Conservation (phyloP, 2,329 filamentous ascomycete species). For the Aspergillus tubingensis region DNA sequence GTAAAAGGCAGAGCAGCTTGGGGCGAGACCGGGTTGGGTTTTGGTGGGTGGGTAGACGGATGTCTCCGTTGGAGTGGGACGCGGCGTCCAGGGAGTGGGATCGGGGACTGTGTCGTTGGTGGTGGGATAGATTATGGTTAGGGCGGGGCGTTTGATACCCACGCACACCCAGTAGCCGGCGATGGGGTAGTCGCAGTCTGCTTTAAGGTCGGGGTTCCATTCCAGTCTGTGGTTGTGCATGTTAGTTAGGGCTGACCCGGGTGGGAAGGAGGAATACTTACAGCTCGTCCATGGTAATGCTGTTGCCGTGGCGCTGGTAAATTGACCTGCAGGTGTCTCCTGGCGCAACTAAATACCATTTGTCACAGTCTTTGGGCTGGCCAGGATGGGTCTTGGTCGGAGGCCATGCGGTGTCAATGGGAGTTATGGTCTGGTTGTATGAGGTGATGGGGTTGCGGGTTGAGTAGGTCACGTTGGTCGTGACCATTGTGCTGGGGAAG, state of each 20-base stretch:
- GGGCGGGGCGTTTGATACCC: not conserved
- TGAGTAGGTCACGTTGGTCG: slow-evolving; percentile 6
- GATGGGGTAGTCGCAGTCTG: slow-evolving; percentile 11
- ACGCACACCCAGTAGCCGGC: slow-evolving; percentile 17
- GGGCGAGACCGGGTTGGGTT: slow-evolving; percentile 7
- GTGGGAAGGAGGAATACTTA: not conserved
- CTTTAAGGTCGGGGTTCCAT: slow-evolving; percentile 16
- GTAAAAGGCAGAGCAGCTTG: slow-evolving; percentile 8
- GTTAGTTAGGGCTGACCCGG: not conserved
- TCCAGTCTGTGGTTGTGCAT: slow-evolving; percentile 4
- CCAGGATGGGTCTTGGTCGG: slow-evolving; percentile 15
- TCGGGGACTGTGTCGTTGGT: not conserved
- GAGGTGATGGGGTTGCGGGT: slow-evolving; percentile 14
- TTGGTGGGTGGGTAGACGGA: not conserved
- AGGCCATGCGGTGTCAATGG: slow-evolving; percentile 14
- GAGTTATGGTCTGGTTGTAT: not conserved
- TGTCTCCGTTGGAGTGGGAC: not conserved
- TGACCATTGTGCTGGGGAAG: not conserved
- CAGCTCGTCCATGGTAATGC: slow-evolving; percentile 11
- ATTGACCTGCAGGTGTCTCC: slow-evolving; percentile 17
- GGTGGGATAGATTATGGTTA: slow-evolving; percentile 4
- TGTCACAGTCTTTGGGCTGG: slow-evolving; percentile 11
- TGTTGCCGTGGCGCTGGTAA: not conserved
- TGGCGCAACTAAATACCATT: slow-evolving; percentile 14
- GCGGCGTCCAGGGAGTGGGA: not conserved